Evolutionary conservation across 345 rosid genomes (phyloP), one percentile per base, ranked within the genome.

Genomic region (Erysimum cheiranthoides): DNA sequence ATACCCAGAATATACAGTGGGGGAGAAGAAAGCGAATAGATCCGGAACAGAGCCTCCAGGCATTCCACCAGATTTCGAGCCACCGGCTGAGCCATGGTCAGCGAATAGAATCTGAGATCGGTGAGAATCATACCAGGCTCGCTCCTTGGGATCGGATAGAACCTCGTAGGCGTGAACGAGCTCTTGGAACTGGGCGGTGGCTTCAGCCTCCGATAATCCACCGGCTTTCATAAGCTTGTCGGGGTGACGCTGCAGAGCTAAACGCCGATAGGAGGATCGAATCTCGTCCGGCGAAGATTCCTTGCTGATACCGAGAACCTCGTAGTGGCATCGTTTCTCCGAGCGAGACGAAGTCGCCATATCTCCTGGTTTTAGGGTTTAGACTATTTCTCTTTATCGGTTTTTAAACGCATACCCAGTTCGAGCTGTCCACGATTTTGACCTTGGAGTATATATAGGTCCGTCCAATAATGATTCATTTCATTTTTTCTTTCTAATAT

Each of bases 31-130:
- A 4, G 97, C 84, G 84, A 85, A 89, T 27, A 95, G 84, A 79
- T 95, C 78, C 4, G 93, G 96, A 40, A 92, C 78, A 6, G 74
- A 66, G 17, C 84, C 85, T 40, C 75, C 77, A 17, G 80, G 80
- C 71, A 77, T 72, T 56, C 93, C 81, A 38, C 77, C 82, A 8
- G 81, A 68, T 65, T 82, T 67, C 13, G 81, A 66, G 64, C 80
- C 71, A 35, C 83, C 71, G 47, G 78, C 46, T 36, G 85, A 45
- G 61, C 73, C 77, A 66, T 80, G 82, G 52, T 86, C 88, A 78
- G 97, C 87, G 88, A 95, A 95, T 71, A 95, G 87, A 82, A 92
- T 89, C 70, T 90, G 97, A 52, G 97, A 90, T 42, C 99, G 96
- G 72, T 92, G 97, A 73, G 93, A 88, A 68, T 95, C 99, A 68